phyloP scores from a whole-genome alignment of 1,284 basidiomycete genomes.

The Coniferiporia weirii region DNA sequence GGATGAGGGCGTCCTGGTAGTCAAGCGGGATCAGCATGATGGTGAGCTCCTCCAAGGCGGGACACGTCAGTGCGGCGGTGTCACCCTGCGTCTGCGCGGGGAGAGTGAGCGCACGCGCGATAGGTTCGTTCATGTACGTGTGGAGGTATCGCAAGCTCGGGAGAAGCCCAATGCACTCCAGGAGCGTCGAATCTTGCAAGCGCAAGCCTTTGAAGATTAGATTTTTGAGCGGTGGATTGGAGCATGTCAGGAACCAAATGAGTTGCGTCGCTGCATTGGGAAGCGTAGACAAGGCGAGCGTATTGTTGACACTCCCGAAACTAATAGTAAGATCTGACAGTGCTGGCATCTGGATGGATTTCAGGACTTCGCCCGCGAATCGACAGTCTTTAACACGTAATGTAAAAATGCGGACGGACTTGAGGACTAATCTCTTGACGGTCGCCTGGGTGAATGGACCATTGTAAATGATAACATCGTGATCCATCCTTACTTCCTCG shows the following conservation, averaged over 20 bases:
- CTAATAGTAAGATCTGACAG: background rate
- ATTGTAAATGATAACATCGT: background rate
- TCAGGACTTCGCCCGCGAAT: background rate
- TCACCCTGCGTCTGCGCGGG: background rate
- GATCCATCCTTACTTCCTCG: background rate
- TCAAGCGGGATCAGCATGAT: background rate
- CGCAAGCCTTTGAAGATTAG: background rate
- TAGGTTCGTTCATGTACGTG: background rate
- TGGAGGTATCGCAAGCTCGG: background rate
- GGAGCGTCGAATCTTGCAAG: background rate
- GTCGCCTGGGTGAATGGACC: background rate
- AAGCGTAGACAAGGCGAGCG: background rate
- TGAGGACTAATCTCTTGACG: background rate
- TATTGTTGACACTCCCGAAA: background rate
- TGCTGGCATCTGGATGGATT: background rate
- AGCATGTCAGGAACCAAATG: background rate
- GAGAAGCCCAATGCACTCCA: background rate
- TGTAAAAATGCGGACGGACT: background rate
- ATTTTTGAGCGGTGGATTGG: background rate
- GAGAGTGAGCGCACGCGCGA: background rate
- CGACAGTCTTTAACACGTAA: background rate
- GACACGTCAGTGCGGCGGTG: background rate
- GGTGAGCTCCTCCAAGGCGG: background rate
- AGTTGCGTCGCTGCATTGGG: background rate
- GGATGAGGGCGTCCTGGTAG: background rate